Evolutionary conservation across 192 early-diverging fungal species (phyloP), one percentile per base, ranked within the genome.

Genomic region (Podila verticillata): DNA sequence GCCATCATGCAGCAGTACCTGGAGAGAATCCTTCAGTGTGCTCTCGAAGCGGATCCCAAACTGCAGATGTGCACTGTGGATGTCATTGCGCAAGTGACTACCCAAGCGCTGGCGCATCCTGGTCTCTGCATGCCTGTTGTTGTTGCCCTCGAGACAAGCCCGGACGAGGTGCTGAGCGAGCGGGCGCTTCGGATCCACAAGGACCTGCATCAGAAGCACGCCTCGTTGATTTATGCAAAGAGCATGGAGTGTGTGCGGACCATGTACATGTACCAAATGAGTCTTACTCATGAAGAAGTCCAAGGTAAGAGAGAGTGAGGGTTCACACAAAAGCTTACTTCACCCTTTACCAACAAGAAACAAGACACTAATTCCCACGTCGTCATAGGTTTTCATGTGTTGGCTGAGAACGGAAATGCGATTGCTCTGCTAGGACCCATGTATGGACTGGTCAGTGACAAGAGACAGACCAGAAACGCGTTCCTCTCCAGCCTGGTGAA

Each of bases 1-100:
- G 91, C 95, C 57, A 80, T 99, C 39, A 96, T 98, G 92, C 95
- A 99, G 74, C 90, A 87, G 8, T 97, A 95, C 68, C 83, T 99
- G 24, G 85, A 87, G 15, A 79, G 86, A 8, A 91, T 99, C 13
- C 82, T 98, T 19, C 83, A 87, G n/a, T 92, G 92, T 44, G 88
- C 94, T 24, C 84, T 97, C 44, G 71, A 75, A 39, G 69, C 63
- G 24, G 84, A 91, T 44, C 61, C 71, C 4, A 32, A 82, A n/a
- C 83, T 99, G n/a, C 90, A 91, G 30, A 75, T 74, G 10, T 82
- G 87, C 1, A 92, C 95, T 9, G 94, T 97, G 66, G 93, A 96
- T 60, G 93, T 95, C 1, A 85, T 98, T 7, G 84, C 85, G 8
- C 84, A 93, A n/a, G 93, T 96, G 31, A 75, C 96, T n/a, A 90